phyloP scores from a whole-genome alignment of 1,284 basidiomycete species.

The Cutaneotrichosporon curvatum region DNA sequence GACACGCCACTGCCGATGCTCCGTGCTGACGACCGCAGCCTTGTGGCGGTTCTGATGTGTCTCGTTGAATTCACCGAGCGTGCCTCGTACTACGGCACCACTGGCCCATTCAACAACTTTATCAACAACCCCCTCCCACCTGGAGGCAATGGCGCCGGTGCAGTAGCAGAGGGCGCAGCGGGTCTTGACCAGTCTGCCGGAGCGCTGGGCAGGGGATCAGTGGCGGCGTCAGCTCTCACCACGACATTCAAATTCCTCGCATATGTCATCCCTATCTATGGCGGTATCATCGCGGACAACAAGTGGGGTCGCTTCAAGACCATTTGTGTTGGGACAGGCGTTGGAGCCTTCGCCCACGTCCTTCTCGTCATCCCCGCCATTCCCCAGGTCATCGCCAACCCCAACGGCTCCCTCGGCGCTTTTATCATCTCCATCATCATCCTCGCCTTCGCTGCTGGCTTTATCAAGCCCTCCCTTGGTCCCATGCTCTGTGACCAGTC shows the following conservation, averaged over 20 bases:
- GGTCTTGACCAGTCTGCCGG: conserved; percentile 56
- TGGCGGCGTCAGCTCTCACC: conserved; percentile 26
- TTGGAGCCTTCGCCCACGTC: conserved; percentile 39
- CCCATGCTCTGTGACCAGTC: conserved; percentile 46
- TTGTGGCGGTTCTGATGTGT: conserved; percentile 26
- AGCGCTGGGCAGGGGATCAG: conserved; percentile 34
- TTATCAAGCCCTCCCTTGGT: conserved; percentile 45
- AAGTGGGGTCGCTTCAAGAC: conserved; percentile 69
- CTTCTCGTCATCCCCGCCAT: conserved; percentile 40
- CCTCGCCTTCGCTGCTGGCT: conserved; percentile 42
- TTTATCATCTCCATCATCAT: conserved; percentile 45
- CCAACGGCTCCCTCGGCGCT: conserved; percentile 23
- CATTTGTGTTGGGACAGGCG: conserved; percentile 49
- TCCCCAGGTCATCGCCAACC: conserved; percentile 32
- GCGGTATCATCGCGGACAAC: conserved; percentile 54
- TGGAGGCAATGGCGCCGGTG: conserved; percentile 60
- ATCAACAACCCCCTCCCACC: conserved; percentile 51
- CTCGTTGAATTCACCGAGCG: conserved; percentile 44
- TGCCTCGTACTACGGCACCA: conserved; percentile 20
- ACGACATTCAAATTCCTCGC: conserved; percentile 35
- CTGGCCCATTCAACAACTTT: conserved; percentile 23
- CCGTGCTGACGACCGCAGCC: no score
- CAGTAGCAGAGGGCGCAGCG: conserved; percentile 60
- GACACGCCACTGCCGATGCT: neutral
- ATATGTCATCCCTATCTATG: conserved; percentile 32